phyloP scores from a whole-genome alignment of 2,329 filamentous ascomycete species.

The Diaporthe caulivora region DNA sequence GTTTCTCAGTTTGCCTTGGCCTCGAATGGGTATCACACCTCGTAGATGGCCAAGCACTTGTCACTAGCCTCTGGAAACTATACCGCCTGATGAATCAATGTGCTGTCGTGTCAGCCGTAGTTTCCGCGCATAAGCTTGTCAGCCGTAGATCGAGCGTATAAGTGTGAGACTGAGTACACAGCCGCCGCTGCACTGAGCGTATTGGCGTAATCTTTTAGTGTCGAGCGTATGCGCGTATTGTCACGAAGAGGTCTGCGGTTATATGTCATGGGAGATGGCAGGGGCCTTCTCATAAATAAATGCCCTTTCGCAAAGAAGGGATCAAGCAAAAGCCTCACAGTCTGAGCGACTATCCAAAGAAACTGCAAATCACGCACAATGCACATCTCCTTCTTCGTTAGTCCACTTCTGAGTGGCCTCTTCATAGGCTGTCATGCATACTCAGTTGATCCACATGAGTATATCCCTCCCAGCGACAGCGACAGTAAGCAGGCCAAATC shows the following conservation, averaged over 20 bases:
- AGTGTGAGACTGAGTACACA: not conserved
- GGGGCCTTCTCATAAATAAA: not conserved
- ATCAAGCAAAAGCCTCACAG: no score
- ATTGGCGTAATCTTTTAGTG: not conserved
- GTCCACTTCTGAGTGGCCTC: not conserved
- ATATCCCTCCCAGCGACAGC: not conserved
- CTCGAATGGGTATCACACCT: not conserved
- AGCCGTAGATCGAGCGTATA: not conserved
- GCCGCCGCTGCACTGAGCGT: not conserved
- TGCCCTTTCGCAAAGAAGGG: not conserved
- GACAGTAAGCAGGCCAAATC: not conserved
- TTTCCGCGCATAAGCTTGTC: not conserved
- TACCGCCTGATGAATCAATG: not conserved
- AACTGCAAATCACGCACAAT: not conserved
- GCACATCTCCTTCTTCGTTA: not conserved
- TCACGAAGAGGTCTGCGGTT: no score
- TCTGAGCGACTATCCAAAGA: not conserved
- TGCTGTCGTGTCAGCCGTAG: not conserved
- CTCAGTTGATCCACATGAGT: slow-evolving; percentile 2
- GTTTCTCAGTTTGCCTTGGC: no score
- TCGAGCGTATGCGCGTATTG: not conserved
- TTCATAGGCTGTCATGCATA: not conserved
- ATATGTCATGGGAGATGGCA: not conserved
- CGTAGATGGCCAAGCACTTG: not conserved
- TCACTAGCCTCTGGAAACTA: not conserved